phyloP scores from a whole-genome alignment of 345 rosid genomes.

The Bruguiera gymnorhiza region DNA sequence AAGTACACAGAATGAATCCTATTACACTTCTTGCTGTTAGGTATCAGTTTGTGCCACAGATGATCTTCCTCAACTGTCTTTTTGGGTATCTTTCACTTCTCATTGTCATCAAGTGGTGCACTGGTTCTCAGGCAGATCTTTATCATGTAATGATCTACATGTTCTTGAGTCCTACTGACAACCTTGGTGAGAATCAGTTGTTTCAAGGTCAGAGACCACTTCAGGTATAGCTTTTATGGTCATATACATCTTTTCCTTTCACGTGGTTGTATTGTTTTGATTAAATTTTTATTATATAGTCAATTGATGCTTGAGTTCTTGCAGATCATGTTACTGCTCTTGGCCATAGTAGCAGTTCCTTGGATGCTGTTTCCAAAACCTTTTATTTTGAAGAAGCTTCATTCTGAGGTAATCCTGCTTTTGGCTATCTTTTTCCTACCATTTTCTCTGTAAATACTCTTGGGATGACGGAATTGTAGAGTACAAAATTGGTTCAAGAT shows the following conservation, averaged over 20 bases:
- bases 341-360: constrained; percentile 82
- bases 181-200: constrained; percentile 82
- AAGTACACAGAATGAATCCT: constrained; percentile 14
- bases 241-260: neutral
- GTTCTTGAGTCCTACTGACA: constrained; percentile 94
- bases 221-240: constrained; percentile 50
- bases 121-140: constrained; percentile 96
- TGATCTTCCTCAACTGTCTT: constrained; percentile 87
- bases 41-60: constrained; percentile 97
- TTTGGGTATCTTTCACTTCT: constrained; percentile 96
- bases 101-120: constrained; percentile 92
- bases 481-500: too few species aligned
- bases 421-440: neutral
- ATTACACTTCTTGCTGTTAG: constrained; percentile 40
- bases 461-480: too few species aligned
- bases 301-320: constrained; percentile 25
- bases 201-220: constrained; percentile 95
- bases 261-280: constrained; percentile 1
- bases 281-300: constrained; percentile 12
- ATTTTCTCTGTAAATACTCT: neutral
- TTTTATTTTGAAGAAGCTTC: constrained; percentile 77
- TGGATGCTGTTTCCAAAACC: constrained; percentile 99
- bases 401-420: constrained; percentile 56
- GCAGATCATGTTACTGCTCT: constrained; percentile 78
- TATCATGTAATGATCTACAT: constrained; percentile 99